Evolutionary conservation across 306 rosid species (phyloP).

Genomic region (Potentilla sterilis): DNA sequence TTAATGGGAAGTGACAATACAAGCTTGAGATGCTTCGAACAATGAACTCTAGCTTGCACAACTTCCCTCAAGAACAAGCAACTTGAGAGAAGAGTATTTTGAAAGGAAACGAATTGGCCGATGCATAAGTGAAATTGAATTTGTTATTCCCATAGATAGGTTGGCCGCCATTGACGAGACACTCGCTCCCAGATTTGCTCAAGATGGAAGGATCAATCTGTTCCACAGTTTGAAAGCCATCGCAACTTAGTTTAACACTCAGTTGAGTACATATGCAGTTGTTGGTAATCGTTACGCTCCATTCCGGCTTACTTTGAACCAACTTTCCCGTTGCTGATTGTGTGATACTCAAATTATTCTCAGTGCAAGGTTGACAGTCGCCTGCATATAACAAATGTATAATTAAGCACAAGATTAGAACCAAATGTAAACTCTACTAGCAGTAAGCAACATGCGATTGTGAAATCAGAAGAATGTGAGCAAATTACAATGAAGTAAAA

Average conservation of each 20-base stretch:
- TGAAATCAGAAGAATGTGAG: not conserved
- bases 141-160: conserved; percentile 1
- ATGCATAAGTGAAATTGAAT: conserved; percentile 28
- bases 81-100: conserved; percentile 16
- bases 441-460: too few species aligned
- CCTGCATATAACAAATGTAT: not conserved
- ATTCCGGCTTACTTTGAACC: conserved; percentile 29
- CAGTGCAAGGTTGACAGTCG: not conserved
- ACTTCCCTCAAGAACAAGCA: conserved; percentile 23
- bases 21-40: not conserved
- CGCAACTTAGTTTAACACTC: not conserved
- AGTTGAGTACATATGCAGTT: not conserved
- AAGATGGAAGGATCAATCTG: conserved; percentile 29
- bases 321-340: conserved; percentile 33
- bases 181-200: not conserved
- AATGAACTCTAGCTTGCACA: not conserved
- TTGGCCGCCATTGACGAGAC: conserved; percentile 36
- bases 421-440: not conserved
- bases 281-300: conserved; percentile 26
- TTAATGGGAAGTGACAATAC: not conserved
- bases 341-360: conserved; percentile 4
- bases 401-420: not conserved
- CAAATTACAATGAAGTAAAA: not conserved
- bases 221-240: not conserved
- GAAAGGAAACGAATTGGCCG: conserved; percentile 7